Conservation (phyloP, 768 basidiomycete genomes). For the Russula lepida region DNA sequence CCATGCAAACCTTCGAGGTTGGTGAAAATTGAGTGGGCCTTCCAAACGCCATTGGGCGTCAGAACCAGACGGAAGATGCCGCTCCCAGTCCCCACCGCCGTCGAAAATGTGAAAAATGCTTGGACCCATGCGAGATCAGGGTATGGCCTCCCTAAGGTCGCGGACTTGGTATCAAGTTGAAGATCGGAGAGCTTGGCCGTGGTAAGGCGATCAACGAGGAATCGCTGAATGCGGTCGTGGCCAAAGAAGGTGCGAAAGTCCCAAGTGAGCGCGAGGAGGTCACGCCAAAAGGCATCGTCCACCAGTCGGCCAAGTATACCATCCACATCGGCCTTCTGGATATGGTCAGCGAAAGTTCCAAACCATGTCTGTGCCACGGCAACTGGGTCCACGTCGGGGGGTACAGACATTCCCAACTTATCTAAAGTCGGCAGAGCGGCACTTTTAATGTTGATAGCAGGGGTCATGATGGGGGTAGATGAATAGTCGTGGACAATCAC, state of each 20-base stretch:
- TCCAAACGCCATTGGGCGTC: constrained; percentile 35
- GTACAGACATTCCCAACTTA: constrained; percentile 16
- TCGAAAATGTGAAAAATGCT: constrained; percentile 37
- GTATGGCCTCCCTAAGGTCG: constrained; percentile 26
- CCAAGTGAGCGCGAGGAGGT: constrained; percentile 56
- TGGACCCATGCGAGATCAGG: constrained; percentile 39
- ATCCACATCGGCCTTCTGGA: constrained; percentile 9
- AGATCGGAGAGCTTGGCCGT: constrained; percentile 22
- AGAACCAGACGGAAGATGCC: constrained; percentile 44
- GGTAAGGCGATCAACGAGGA: constrained; percentile 41
- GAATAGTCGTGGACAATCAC: not conserved
- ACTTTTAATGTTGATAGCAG: constrained; percentile 1
- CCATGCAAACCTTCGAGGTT: constrained; percentile 43
- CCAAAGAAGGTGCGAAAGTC: constrained; percentile 51
- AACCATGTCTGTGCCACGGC: constrained; percentile 23
- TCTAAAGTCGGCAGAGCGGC: constrained; percentile 22
- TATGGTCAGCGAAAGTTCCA: constrained; percentile 15
- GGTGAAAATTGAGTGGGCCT: constrained; percentile 42
- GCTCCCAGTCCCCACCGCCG: constrained; percentile 31
- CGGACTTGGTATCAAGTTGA: constrained; percentile 22
- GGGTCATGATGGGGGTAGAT: constrained; percentile 1
- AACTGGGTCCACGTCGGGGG: constrained; percentile 11
- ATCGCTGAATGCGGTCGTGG: constrained; percentile 30
- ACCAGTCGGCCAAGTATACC: constrained; percentile 20
- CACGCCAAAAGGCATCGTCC: constrained; percentile 45